Percentiles rank a stretch among this genome's conserved stretches.
phyloP scores from a whole-genome alignment of 2,329 filamentous ascomycete species.

The Chaetomiaceae sp. region DNA sequence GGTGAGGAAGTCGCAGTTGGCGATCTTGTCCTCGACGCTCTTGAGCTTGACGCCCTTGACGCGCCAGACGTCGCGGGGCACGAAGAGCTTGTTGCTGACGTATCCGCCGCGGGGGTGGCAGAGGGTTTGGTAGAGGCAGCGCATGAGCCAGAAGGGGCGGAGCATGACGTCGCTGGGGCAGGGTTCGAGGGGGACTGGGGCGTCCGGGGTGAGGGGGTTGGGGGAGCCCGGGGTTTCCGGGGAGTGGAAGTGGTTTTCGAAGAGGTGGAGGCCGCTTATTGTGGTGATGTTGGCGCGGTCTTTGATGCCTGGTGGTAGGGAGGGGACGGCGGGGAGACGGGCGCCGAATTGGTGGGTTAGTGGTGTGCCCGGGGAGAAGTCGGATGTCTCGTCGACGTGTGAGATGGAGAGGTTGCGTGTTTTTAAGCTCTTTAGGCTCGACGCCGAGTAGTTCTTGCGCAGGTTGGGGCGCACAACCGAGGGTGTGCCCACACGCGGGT shows the following conservation, averaged over 20 bases:
- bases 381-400: conserved; percentile 56
- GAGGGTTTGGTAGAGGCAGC: conserved; percentile 86
- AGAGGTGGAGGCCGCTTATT: conserved; percentile 69
- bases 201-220: conserved; percentile 55
- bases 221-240: conserved; percentile 60
- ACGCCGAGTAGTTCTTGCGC: conserved; percentile 66
- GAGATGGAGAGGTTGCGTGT: conserved; percentile 67
- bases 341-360: conserved; percentile 61
- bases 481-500: conserved; percentile 49
- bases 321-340: conserved; percentile 52
- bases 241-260: conserved; percentile 77
- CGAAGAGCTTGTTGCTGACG: conserved; percentile 83
- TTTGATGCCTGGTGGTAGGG: conserved; percentile 59
- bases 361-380: conserved; percentile 69
- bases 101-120: conserved; percentile 90
- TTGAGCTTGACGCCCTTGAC: conserved; percentile 93
- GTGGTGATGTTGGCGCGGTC: conserved; percentile 54
- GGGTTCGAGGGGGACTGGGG: conserved; percentile 77
- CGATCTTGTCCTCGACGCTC: conserved; percentile 86
- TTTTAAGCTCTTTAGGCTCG: conserved; percentile 66
- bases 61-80: conserved; percentile 88
- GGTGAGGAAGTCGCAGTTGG: conserved; percentile 85
- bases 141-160: conserved; percentile 98
- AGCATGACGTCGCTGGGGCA: conserved; percentile 85
- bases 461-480: conserved; percentile 44